Evolutionary conservation across 179 eudicot genomes (phyloP).

Genomic region (Spergularia azorica): DNA sequence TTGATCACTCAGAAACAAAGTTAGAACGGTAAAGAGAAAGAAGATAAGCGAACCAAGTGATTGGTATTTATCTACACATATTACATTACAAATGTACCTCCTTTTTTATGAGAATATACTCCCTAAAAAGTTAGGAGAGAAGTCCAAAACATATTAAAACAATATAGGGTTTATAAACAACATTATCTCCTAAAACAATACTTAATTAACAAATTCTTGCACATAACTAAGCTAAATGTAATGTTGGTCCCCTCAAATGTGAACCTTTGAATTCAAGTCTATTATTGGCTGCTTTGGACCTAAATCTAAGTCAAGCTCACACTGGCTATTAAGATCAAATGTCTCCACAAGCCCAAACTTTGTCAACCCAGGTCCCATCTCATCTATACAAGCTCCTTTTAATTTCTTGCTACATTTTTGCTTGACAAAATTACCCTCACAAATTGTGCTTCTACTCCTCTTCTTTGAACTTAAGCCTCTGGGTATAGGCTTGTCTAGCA

Average conservation of each 20-base stretch:
- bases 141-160: background rate
- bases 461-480: slow-evolving; percentile 33
- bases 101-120: slow-evolving; percentile 8
- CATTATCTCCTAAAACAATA: slow-evolving; percentile 13
- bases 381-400: slow-evolving; percentile 12
- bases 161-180: background rate
- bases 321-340: slow-evolving; percentile 70
- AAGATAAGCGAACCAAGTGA: background rate
- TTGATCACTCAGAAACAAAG: too few species aligned
- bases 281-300: slow-evolving; percentile 37
- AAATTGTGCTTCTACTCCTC: slow-evolving; percentile 43
- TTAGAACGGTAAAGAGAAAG: background rate
- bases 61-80: background rate
- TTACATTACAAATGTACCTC: slow-evolving; percentile 15
- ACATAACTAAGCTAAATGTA: slow-evolving; percentile 21
- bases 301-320: slow-evolving; percentile 48
- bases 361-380: slow-evolving; percentile 32
- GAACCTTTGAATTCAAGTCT: slow-evolving; percentile 58
- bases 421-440: slow-evolving; percentile 36
- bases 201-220: background rate
- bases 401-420: slow-evolving; percentile 33
- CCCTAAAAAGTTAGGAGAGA: background rate
- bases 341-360: slow-evolving; percentile 37
- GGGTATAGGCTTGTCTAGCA: slow-evolving; percentile 40
- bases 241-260: slow-evolving; percentile 29